These are phyloP conservation scores for Wickerhamiella allomyrinae DNA, from an alignment of 805 yeast genomes.

Conservation along the genomic window DNA sequence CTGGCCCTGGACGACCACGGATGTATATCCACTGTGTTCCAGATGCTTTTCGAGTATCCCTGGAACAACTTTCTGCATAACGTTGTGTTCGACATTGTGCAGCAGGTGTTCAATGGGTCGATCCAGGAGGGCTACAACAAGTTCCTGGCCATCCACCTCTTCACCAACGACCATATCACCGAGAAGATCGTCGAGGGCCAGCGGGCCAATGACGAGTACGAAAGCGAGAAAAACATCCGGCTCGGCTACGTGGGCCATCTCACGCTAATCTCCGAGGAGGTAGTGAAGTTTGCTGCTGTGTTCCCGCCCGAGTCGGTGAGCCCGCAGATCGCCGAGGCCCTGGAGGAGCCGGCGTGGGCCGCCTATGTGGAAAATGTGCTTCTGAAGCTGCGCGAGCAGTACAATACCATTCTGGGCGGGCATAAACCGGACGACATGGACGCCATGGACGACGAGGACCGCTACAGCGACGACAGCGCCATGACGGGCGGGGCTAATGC, in stretches of 20 bases:
- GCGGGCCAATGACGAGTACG: conserved; percentile 41
- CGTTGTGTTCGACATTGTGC: conserved; percentile 91
- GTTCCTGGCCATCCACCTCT: conserved; percentile 55
- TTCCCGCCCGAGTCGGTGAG: conserved; percentile 48
- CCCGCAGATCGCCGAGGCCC: conserved; percentile 36
- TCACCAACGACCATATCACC: conserved; percentile 48
- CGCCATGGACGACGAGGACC: conserved; percentile 13
- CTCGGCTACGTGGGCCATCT: conserved; percentile 97
- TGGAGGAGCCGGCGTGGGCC: conserved; percentile 50
- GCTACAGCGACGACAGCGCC: conserved; percentile 22
- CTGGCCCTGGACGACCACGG: conserved; percentile 64
- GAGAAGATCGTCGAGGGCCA: conserved; percentile 50
- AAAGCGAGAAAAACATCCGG: conserved; percentile 45
- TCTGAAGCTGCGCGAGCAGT: conserved; percentile 82
- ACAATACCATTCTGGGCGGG: conserved; percentile 89
- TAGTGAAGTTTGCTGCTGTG: conserved; percentile 65
- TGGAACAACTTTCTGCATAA: conserved; percentile 97
- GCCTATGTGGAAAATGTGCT: conserved; percentile 69
- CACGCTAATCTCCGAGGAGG: conserved; percentile 86
- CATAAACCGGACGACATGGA: conserved; percentile 32
- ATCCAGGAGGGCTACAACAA: conserved; percentile 77
- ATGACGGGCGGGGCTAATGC: conserved; percentile 17
- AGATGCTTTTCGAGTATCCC: conserved; percentile 70
- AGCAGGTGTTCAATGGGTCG: conserved; percentile 82
- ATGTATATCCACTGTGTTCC: conserved; percentile 51